Base-by-base conservation (phyloP, 2,329 filamentous ascomycete species). In the Cryphonectria japonica region DNA sequence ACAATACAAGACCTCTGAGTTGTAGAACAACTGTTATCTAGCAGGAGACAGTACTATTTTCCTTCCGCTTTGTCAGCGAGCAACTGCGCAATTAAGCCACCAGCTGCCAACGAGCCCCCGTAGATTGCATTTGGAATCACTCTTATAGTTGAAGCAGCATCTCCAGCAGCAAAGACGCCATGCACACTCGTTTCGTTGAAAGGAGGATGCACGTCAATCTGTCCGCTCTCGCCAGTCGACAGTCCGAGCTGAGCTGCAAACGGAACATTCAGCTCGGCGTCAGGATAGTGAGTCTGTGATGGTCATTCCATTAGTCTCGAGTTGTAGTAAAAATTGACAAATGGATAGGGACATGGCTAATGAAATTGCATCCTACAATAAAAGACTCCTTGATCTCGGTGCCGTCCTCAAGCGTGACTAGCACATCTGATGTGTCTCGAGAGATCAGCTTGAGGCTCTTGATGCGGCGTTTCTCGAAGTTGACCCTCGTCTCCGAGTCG, bases 131-230 rank as follows among this genome's bases (percentile, higher is more conserved):
- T 68, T 1, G 71, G 54, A 9, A 72, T 37, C 4, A 59, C 39
- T n/a, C 34, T 46, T 9, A 39, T 22, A 13, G 68, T 52, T 16
- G 68, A 68, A 2, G 72, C 72, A 37, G 59, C 69, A 32, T 73
- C 72, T n/a, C 72, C 72, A 50, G 69, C 70, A 7, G 72, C 72
- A 39, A 73, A 73, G 0, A 72, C 67, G 2, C 72, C 69, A 1
- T 60, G 61, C n/a, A 67, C 61, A 19, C 69, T 73, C 26, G 72
- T 71, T 50, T 71, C 69, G 22, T 68, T 66, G 50, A 66, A 69
- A 0, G 69, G 72, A 5, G 64, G 13, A 39, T 43, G 57, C 22
- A 63, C 67, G n/a, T 69, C 57, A 60, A 73, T 72, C 7, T 73
- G 69, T 8, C 72, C 72, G 8, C 46, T 26, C 2, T 64, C 7